Conservation (phyloP, 148 eudicot genomes). For the Cornus florida region DNA sequence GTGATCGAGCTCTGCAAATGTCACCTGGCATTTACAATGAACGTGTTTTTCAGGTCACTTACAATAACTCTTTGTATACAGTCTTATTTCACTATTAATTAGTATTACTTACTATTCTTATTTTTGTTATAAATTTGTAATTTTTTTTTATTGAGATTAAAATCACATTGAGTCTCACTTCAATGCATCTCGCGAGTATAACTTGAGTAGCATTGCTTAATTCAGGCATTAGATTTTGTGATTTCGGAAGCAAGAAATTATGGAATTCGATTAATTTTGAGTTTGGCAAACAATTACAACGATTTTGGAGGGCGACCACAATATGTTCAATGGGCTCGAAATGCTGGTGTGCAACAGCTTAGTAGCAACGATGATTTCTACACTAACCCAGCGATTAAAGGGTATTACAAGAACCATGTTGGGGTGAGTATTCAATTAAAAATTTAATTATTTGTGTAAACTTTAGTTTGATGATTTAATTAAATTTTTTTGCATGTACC, state of each 20-base stretch:
- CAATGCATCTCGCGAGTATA: too few relatives aligned
- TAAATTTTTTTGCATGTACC: background rate
- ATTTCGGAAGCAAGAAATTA: slow-evolving; percentile 28
- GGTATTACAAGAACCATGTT: slow-evolving; percentile 16
- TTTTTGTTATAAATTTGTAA: too few relatives aligned
- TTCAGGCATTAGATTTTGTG: slow-evolving; percentile 22
- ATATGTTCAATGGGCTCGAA: slow-evolving; percentile 23
- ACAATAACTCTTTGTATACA: too few relatives aligned
- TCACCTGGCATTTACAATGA: slow-evolving; percentile 27
- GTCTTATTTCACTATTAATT: background rate
- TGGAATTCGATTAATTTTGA: slow-evolving; percentile 24
- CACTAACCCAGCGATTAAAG: slow-evolving; percentile 5
- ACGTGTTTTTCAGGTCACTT: slow-evolving; percentile 19
- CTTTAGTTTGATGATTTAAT: background rate
- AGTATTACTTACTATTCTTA: too few relatives aligned
- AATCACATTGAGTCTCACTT: too few relatives aligned
- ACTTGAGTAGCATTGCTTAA: background rate
- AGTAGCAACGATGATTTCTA: slow-evolving; percentile 17
- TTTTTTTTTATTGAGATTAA: too few relatives aligned
- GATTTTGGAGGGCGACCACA: slow-evolving; percentile 26
- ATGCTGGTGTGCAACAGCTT: slow-evolving; percentile 10
- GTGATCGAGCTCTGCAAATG: slow-evolving; percentile 14
- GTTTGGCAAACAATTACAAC: slow-evolving; percentile 26
- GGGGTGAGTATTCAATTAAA: background rate
- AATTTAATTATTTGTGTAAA: background rate